These are phyloP conservation scores for Ophiostoma piceae DNA, from an alignment of 2,329 filamentous ascomycete genomes.

Conservation along the genomic window DNA sequence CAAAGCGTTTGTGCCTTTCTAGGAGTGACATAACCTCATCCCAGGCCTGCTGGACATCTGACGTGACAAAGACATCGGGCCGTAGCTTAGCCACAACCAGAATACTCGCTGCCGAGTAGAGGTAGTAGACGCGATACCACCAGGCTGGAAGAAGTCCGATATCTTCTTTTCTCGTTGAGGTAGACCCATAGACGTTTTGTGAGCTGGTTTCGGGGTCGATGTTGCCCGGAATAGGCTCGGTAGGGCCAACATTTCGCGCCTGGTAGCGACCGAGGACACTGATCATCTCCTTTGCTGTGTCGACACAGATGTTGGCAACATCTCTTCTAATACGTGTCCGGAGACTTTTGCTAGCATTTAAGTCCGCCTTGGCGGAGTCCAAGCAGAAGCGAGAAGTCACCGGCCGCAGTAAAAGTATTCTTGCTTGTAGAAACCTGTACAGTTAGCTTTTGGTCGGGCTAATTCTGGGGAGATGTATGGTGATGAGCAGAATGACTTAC, in stretches of 20 bases:
- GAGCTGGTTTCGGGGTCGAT: not conserved
- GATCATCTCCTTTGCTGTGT: not conserved
- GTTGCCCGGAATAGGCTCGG: not conserved
- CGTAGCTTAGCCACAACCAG: not conserved
- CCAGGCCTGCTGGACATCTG: not conserved
- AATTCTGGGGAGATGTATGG: not conserved
- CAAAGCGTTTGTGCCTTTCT: not conserved
- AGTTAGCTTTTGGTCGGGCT: not conserved
- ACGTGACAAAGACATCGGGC: not conserved
- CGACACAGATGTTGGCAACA: not conserved
- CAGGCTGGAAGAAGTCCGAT: not conserved
- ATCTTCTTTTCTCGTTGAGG: not conserved
- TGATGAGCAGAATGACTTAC: not conserved
- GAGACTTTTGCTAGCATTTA: constrained; percentile 1
- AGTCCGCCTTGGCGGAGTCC: not conserved
- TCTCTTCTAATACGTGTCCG: not conserved
- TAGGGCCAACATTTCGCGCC: not conserved
- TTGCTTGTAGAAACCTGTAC: not conserved
- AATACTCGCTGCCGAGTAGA: not conserved
- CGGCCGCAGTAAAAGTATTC: not conserved
- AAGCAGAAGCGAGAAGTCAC: not conserved
- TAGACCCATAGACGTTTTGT: not conserved
- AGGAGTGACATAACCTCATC: not conserved
- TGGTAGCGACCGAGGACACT: not conserved
- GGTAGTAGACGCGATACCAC: constrained; percentile 2